Evolutionary conservation across 495 filamentous ascomycete genomes (phyloP).

Genomic region (Monascus purpureus): DNA sequence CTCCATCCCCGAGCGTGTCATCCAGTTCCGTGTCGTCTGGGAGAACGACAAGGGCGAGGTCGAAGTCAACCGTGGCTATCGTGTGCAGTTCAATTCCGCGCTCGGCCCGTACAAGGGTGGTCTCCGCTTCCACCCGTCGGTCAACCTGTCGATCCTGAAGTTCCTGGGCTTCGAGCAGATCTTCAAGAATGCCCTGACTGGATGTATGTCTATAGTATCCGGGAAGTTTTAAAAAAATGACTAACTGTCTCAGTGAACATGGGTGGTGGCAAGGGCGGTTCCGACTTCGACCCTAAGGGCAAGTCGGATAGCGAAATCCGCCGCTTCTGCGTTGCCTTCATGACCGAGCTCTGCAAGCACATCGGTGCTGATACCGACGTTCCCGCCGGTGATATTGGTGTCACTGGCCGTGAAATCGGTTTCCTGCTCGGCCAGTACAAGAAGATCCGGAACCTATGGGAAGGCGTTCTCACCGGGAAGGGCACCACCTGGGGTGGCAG

Average conservation of each 20-base stretch:
- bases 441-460: slow-evolving; percentile 75
- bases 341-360: slow-evolving; percentile 87
- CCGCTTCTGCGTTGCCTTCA: slow-evolving; percentile 92
- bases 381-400: slow-evolving; percentile 88
- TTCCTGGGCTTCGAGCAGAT: slow-evolving; percentile 99
- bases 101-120: slow-evolving; percentile 98
- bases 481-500: slow-evolving; percentile 84
- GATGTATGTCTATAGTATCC: slow-evolving; percentile 68
- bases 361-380: slow-evolving; percentile 96
- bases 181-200: slow-evolving; percentile 99
- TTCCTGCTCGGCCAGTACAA: slow-evolving; percentile 96
- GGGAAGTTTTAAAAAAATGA: too few relatives aligned
- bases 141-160: slow-evolving; percentile 96
- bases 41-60: slow-evolving; percentile 76
- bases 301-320: slow-evolving; percentile 96
- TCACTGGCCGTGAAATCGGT: slow-evolving; percentile 78
- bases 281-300: slow-evolving; percentile 99
- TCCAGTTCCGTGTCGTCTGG: slow-evolving; percentile 97
- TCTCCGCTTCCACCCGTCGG: slow-evolving; percentile 86
- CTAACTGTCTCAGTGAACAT: slow-evolving; percentile 58
- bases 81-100: slow-evolving; percentile 98
- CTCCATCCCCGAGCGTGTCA: slow-evolving; percentile 85
- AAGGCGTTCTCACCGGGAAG: slow-evolving; percentile 94
- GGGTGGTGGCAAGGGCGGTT: slow-evolving; percentile 95
- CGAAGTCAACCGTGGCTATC: slow-evolving; percentile 92